These are phyloP conservation scores for Apophysomyces variabilis DNA, from an alignment of 371 early-diverging fungal species.

Conservation along the genomic window DNA sequence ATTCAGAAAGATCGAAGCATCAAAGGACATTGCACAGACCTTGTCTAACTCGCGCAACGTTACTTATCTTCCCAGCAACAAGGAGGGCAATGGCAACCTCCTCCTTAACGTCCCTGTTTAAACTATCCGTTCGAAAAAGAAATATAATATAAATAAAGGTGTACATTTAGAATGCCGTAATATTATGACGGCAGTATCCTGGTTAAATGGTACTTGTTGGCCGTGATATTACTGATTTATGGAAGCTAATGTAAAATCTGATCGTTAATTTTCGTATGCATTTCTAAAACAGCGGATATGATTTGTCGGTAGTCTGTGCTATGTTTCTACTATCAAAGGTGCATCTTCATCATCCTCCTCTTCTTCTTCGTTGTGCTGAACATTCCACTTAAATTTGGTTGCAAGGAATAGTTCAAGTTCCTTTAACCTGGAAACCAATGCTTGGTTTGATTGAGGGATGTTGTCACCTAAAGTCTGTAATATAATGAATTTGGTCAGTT, in stretches of 20 bases:
- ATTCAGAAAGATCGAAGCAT: conserved; percentile 97
- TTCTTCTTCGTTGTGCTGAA: conserved; percentile 34
- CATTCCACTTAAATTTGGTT: conserved; percentile 53
- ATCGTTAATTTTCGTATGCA: conserved; percentile 25
- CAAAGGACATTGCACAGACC: conserved; percentile 95
- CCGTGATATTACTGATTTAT: conserved; percentile 11
- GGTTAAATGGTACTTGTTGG: too few relatives aligned
- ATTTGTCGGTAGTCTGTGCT: conserved; percentile 6
- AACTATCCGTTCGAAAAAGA: neutral
- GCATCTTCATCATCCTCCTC: conserved; percentile 62
- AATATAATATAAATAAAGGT: neutral
- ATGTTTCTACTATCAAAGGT: conserved; percentile 60
- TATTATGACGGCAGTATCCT: neutral
- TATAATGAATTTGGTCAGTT: neutral
- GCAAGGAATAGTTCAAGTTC: conserved; percentile 45
- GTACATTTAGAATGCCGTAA: conserved; percentile 17
- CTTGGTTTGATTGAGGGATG: conserved; percentile 25
- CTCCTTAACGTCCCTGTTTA: conserved; percentile 55
- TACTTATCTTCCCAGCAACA: conserved; percentile 86
- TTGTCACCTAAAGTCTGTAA: conserved; percentile 42
- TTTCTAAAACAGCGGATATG: conserved; percentile 6
- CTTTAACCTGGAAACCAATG: conserved; percentile 35
- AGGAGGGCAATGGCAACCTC: conserved; percentile 55
- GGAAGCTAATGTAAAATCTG: conserved; percentile 27
- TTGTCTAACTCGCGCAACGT: conserved; percentile 85